These are phyloP conservation scores for Tolypocladium paradoxum DNA, from an alignment of 2,329 filamentous ascomycete genomes.

Conservation along the genomic window DNA sequence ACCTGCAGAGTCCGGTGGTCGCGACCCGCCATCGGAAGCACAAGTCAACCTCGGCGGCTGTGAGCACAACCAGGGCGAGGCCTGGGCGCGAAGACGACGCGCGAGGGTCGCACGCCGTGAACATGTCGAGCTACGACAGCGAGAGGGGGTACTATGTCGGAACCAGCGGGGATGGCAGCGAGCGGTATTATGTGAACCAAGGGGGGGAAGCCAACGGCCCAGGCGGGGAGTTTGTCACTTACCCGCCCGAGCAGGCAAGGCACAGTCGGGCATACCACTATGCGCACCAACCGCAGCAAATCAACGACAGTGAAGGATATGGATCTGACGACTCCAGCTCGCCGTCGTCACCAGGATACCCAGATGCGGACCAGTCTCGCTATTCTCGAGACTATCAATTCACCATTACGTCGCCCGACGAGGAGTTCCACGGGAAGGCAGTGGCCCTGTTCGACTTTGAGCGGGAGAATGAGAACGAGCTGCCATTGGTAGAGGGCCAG, in stretches of 20 bases:
- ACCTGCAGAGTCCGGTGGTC: slow-evolving; percentile 83
- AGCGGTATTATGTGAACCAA: slow-evolving; percentile 65
- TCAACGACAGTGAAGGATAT: slow-evolving; percentile 40
- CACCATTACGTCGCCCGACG: slow-evolving; percentile 87
- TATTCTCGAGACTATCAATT: slow-evolving; percentile 92
- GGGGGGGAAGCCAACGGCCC: slow-evolving; percentile 62
- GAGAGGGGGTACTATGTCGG: slow-evolving; percentile 59
- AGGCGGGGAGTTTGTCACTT: slow-evolving; percentile 72
- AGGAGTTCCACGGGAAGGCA: slow-evolving; percentile 95
- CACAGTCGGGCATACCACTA: slow-evolving; percentile 38
- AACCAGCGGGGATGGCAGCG: slow-evolving; percentile 58
- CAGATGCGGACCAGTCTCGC: slow-evolving; percentile 59
- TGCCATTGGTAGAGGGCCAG: slow-evolving; percentile 86
- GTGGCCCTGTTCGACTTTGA: slow-evolving; percentile 93
- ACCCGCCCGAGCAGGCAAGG: slow-evolving; percentile 53
- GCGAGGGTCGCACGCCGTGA: slow-evolving; percentile 30
- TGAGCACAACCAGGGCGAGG: slow-evolving; percentile 31
- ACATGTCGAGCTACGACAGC: slow-evolving; percentile 40
- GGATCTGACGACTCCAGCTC: slow-evolving; percentile 50
- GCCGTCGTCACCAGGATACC: slow-evolving; percentile 46
- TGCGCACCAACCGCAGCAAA: slow-evolving; percentile 35
- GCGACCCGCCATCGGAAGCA: slow-evolving; percentile 78
- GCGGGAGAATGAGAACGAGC: slow-evolving; percentile 91
- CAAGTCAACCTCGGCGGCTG: slow-evolving; percentile 53
- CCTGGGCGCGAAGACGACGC: slow-evolving; percentile 32